Base-by-base conservation (phyloP, 306 rosid species). In the Clitoria ternatea region DNA sequence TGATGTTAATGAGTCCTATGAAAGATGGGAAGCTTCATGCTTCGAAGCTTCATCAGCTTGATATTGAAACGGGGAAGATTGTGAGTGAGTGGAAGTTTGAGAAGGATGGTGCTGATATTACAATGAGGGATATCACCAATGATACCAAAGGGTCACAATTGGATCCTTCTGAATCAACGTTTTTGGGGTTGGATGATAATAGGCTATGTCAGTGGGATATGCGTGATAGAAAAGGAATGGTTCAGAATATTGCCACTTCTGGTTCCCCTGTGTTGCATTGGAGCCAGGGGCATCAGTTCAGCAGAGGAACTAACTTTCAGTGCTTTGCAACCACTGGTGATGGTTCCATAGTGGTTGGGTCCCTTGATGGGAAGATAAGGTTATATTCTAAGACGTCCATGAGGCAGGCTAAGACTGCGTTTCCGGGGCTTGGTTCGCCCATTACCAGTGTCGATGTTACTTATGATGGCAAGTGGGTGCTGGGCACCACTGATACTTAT, bases 341-440 rank as follows among this genome's bases (percentile, higher is more conserved):
- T 63, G 98, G 93, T 7, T 92, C 97, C 4, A 88, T 92, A 40
- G 98, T 90, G n/a, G 91, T 90, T 26, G 96, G 98, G 9, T 88
- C 97, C 0, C 75, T 88, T 48, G 98, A 92, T 71, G 96, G 98
- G 59, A 90, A 86, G 87, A 92, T 92, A 52, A 61, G 98, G 76
- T 68, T 92, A 83, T 92, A 92, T 66, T 90, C 98, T 0, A 92
- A 85, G 78, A 83, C 91, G 0, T 90, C 97, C 0, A 90, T 92
- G 97, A 85, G 98, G 82, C 83, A 72, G 73, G 98, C 98, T 12
- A 92, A 90, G 89, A 92, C 97, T 7, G 97, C 96, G 18, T 92
- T 92, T 71, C 98, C 97, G 0, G 97, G 98, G 70, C 89, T 92
- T 1, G 97, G 93, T 30, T 79, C 96, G 1, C 93, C 97, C 0